Percentiles rank a stretch among this genome's conserved stretches.
These are phyloP conservation scores for Dianthus caryophyllus DNA, from an alignment of 148 eudicot species.

Conservation along the genomic window DNA sequence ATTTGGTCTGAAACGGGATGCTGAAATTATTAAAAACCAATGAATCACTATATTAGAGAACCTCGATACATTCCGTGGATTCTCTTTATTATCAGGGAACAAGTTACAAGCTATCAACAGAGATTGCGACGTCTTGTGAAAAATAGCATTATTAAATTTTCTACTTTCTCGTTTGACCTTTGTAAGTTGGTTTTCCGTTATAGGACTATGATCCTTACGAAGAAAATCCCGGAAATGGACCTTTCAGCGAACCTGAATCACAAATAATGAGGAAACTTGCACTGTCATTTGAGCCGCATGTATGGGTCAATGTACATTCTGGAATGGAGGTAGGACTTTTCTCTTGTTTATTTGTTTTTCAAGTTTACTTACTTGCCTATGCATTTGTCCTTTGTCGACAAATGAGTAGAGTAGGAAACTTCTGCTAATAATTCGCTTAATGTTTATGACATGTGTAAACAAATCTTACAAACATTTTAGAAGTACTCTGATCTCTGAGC, in stretches of 20 bases:
- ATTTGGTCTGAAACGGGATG: too few species aligned
- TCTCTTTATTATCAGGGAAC: too few species aligned
- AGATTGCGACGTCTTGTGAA: too few species aligned
- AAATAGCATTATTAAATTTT: too few species aligned
- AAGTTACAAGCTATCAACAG: too few species aligned
- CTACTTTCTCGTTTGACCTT: too few species aligned
- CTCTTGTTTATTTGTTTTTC: not conserved
- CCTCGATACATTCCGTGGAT: too few species aligned
- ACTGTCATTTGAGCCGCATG: slow-evolving; percentile 78
- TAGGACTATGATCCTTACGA: slow-evolving; percentile 96
- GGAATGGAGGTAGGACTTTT: slow-evolving; percentile 77
- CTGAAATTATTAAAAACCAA: too few species aligned
- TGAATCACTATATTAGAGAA: too few species aligned
- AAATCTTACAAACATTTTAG: not conserved
- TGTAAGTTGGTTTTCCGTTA: too few species aligned
- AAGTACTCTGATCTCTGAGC: too few species aligned
- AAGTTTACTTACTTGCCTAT: not conserved
- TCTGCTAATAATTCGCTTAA: too few species aligned
- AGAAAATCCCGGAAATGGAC: slow-evolving; percentile 86
- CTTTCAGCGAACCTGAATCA: slow-evolving; percentile 96
- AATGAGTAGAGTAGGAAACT: not conserved
- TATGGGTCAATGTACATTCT: slow-evolving; percentile 97
- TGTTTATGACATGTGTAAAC: not conserved
- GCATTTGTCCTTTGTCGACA: not conserved
- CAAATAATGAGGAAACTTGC: slow-evolving; percentile 81